These are phyloP conservation scores for Nakaseomyces nivariensis DNA, from an alignment of 1,139 yeast genomes.

Conservation along the genomic window DNA sequence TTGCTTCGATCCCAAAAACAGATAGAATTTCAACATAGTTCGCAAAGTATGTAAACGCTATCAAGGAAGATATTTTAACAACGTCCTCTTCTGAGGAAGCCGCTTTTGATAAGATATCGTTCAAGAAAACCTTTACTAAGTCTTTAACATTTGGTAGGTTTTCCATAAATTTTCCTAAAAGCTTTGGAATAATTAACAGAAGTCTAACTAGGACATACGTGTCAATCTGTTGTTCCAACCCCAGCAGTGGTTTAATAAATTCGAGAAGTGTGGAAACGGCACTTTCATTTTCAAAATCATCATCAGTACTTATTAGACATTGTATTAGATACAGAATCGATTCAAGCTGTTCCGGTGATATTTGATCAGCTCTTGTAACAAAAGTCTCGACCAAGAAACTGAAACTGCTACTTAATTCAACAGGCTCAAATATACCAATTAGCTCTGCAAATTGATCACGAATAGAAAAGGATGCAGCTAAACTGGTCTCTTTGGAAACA, in stretches of 20 bases:
- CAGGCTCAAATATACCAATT: constrained; percentile 7
- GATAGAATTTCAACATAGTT: constrained; percentile 36
- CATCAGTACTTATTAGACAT: constrained; percentile 16
- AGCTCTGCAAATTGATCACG: constrained; percentile 47
- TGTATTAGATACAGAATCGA: constrained; percentile 27
- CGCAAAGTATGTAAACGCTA: constrained; percentile 46
- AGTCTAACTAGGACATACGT: constrained; percentile 35
- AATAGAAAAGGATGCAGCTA: constrained; percentile 39
- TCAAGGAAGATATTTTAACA: constrained; percentile 39
- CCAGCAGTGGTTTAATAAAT: not conserved
- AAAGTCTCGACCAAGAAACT: not conserved
- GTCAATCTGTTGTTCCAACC: constrained; percentile 8
- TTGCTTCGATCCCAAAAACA: constrained; percentile 17
- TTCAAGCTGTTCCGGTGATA: constrained; percentile 18
- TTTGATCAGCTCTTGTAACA: not conserved
- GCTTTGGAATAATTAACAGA: constrained; percentile 44
- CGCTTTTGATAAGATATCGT: constrained; percentile 30
- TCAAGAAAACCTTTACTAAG: constrained; percentile 35
- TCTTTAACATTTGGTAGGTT: constrained; percentile 30
- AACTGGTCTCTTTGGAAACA: constrained; percentile 65
- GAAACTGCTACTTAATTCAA: not conserved
- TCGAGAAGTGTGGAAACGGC: constrained; percentile 3
- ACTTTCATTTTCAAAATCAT: constrained; percentile 5
- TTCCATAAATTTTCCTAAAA: constrained; percentile 42
- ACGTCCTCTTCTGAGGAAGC: constrained; percentile 22